A percentile compares a stretch with the other conserved stretches of the same genome.
Conservation (phyloP, 805 yeast species). For the Kodamaea leandrae region DNA sequence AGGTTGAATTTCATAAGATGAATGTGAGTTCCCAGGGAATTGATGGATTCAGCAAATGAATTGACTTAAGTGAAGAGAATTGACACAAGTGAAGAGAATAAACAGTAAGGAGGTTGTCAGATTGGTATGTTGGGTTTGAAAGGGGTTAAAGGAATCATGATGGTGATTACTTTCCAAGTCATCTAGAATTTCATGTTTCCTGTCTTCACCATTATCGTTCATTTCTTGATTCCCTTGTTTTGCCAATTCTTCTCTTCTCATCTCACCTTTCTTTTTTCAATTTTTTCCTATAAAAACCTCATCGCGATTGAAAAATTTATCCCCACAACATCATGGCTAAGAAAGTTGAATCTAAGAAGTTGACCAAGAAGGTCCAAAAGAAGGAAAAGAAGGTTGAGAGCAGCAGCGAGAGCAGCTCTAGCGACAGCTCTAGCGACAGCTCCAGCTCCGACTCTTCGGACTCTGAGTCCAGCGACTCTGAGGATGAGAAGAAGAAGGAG, state of each 20-base stretch:
- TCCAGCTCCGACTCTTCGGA: slow-evolving; percentile 14
- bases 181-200: neutral
- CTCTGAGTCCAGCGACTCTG: slow-evolving; percentile 24
- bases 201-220: neutral
- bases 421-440: slow-evolving; percentile 17
- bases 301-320: slow-evolving; percentile 4
- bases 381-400: slow-evolving; percentile 23
- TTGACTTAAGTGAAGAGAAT: too few species aligned
- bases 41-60: too few species aligned
- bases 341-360: slow-evolving; percentile 30
- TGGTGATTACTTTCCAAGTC: too few species aligned
- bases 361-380: slow-evolving; percentile 21
- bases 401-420: slow-evolving; percentile 25
- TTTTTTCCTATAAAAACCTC: slow-evolving; percentile 1
- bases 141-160: too few species aligned
- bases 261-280: slow-evolving; percentile 1
- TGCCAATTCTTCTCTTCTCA: slow-evolving; percentile 6
- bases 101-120: too few species aligned
- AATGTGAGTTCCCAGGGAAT: too few species aligned
- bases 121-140: too few species aligned
- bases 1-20: too few species aligned
- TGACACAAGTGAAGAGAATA: too few species aligned
- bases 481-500: slow-evolving; percentile 9
- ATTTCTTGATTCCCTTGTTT: neutral
- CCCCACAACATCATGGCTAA: slow-evolving; percentile 33